A percentile compares a stretch with the other conserved stretches of the same genome.
phyloP scores from a whole-genome alignment of 169 alveolate species.

The Eimeria necatrix region DNA sequence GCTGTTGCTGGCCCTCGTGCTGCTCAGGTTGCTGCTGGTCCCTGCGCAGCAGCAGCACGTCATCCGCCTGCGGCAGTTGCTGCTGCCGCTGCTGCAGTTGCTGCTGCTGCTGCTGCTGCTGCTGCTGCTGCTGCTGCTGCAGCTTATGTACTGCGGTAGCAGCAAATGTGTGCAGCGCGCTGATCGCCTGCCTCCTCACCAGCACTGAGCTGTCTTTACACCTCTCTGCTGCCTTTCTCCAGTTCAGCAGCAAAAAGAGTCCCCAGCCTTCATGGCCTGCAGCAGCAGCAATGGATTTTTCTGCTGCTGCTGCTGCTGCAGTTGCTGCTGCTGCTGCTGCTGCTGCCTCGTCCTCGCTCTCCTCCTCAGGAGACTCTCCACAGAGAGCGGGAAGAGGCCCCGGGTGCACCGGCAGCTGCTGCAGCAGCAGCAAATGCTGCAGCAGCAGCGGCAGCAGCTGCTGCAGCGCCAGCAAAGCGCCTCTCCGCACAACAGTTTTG shows the following conservation, averaged over 20 bases:
- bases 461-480: slow-evolving; percentile 49
- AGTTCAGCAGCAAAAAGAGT: not conserved
- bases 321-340: slow-evolving; percentile 1
- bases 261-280: not conserved
- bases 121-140: slow-evolving; percentile 52
- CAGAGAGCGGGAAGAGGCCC: not conserved
- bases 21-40: not conserved
- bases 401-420: slow-evolving; percentile 22
- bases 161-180: slow-evolving; percentile 6
- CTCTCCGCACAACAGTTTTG: slow-evolving; percentile 63
- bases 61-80: not conserved
- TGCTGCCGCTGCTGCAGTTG: not conserved
- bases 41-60: not conserved
- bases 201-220: slow-evolving; percentile 63
- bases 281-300: not conserved
- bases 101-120: not conserved
- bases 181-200: slow-evolving; percentile 60
- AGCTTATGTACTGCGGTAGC: slow-evolving; percentile 27
- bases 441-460: slow-evolving; percentile 76
- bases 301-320: slow-evolving; percentile 53
- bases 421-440: slow-evolving; percentile 67
- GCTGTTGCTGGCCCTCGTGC: slow-evolving; percentile 31
- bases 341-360: not conserved
- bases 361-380: slow-evolving; percentile 17
- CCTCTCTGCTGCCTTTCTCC: not conserved